Percentiles rank a stretch among this genome's conserved stretches.
These are phyloP conservation scores for Micractinium sp. DNA, from an alignment of 139 green algal genomes.

Conservation along the genomic window DNA sequence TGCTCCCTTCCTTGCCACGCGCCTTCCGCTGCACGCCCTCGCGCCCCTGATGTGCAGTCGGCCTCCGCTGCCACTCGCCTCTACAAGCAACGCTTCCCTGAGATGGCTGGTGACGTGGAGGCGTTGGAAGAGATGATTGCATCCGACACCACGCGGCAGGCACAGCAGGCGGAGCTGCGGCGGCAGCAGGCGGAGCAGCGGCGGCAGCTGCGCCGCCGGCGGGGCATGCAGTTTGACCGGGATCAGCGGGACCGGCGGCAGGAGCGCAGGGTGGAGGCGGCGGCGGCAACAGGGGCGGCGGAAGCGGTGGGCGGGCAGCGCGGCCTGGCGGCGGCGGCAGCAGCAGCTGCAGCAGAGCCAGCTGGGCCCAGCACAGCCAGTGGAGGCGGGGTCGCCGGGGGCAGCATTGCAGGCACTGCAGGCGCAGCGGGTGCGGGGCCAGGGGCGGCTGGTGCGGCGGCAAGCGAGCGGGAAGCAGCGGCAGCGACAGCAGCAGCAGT, in stretches of 20 bases:
- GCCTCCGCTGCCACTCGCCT: slow-evolving; percentile 37
- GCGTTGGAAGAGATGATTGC: slow-evolving; percentile 33
- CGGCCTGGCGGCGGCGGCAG: not conserved
- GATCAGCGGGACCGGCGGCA: not conserved
- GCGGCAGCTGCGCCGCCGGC: slow-evolving; percentile 24
- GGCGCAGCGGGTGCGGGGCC: not conserved
- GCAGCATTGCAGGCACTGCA: not conserved
- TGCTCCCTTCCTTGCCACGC: not conserved
- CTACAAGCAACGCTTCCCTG: slow-evolving; percentile 45
- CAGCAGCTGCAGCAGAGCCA: not conserved
- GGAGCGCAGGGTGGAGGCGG: not conserved
- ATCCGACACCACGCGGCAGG: not conserved
- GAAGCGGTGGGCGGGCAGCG: not conserved
- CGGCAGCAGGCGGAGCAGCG: slow-evolving; percentile 39
- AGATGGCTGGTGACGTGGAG: slow-evolving; percentile 29
- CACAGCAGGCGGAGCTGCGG: slow-evolving; percentile 31
- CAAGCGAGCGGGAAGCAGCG: not conserved
- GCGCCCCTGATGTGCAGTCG: slow-evolving; percentile 37
- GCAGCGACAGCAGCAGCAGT: not conserved
- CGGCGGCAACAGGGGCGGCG: not conserved
- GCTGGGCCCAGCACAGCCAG: not conserved
- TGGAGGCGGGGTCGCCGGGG: not conserved
- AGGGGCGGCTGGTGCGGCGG: not conserved
- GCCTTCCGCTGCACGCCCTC: not conserved
- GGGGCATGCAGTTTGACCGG: slow-evolving; percentile 29